Conservation (phyloP, 805 yeast species). For the Wickerhamiella allomyrinae region DNA sequence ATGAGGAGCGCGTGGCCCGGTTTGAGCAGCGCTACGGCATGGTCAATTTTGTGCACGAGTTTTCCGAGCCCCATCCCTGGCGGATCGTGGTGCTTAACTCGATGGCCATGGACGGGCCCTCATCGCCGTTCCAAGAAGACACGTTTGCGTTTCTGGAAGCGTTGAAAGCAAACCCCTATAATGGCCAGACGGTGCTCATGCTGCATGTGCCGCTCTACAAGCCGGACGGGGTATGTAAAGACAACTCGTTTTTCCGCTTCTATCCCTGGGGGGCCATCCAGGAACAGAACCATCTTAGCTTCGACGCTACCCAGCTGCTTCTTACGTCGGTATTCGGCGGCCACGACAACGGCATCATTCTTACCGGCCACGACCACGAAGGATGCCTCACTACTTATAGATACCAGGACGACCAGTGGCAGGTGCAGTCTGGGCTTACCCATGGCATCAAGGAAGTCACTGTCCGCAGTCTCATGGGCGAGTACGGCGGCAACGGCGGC, state of each 20-base stretch:
- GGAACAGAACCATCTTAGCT: constrained; percentile 68
- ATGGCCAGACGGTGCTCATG: constrained; percentile 67
- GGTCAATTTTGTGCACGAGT: constrained; percentile 61
- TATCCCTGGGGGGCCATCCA: constrained; percentile 31
- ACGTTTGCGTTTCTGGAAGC: constrained; percentile 63
- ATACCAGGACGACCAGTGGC: constrained; percentile 8
- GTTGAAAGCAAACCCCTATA: constrained; percentile 38
- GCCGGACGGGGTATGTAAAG: constrained; percentile 66
- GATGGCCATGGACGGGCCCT: constrained; percentile 75
- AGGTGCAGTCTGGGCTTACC: constrained; percentile 14
- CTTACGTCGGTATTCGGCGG: constrained; percentile 58
- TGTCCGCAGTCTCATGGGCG: constrained; percentile 93
- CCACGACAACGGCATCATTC: constrained; percentile 45
- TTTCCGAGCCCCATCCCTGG: constrained; percentile 44
- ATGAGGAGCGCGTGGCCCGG: constrained; percentile 78
- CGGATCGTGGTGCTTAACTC: constrained; percentile 80
- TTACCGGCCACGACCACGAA: constrained; percentile 94
- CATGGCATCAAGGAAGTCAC: constrained; percentile 42
- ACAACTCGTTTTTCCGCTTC: constrained; percentile 62
- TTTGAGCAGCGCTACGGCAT: constrained; percentile 64
- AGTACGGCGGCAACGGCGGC: constrained; percentile 80
- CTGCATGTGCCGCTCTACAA: constrained; percentile 89
- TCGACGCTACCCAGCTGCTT: constrained; percentile 51
- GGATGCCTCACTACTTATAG: constrained; percentile 67
- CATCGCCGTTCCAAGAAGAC: constrained; percentile 47